Evolutionary conservation across 306 rosid species (phyloP).

Genomic region (Dalbergia cultrata): DNA sequence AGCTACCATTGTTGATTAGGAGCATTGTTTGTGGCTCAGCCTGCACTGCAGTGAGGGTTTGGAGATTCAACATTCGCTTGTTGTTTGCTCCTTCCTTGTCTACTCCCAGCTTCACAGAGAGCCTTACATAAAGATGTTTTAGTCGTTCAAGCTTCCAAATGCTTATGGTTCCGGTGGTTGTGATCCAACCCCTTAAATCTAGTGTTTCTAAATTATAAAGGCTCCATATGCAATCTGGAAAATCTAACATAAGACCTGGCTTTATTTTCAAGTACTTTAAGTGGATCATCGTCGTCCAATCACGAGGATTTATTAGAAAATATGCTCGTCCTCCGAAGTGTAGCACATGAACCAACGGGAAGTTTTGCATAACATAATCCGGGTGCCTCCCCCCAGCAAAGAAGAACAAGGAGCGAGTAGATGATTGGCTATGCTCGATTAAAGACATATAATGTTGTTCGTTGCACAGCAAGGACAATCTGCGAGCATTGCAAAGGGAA

Average conservation of each 20-base stretch:
- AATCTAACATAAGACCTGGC: accelerated
- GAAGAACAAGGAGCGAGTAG: neutral
- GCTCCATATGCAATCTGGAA: neutral
- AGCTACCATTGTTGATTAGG: neutral
- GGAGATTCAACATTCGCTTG: conserved; percentile 11
- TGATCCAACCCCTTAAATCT: neutral
- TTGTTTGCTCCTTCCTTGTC: neutral
- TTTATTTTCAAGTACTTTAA: conserved; percentile 23
- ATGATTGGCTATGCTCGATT: neutral
- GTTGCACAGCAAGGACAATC: conserved; percentile 12
- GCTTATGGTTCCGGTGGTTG: neutral
- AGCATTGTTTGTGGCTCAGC: neutral
- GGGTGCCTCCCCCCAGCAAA: neutral
- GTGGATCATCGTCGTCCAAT: neutral
- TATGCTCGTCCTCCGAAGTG: neutral
- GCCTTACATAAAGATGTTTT: neutral
- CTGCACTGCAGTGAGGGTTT: neutral
- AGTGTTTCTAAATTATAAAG: conserved; percentile 21
- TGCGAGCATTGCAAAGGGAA: neutral
- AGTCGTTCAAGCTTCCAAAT: conserved; percentile 22
- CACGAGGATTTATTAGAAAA: neutral
- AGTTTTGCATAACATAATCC: neutral
- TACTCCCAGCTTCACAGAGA: neutral
- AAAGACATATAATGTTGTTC: too few relatives aligned
- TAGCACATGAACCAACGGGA: neutral